Conservation (phyloP, 345 rosid genomes). For the Mercurialis annua region DNA sequence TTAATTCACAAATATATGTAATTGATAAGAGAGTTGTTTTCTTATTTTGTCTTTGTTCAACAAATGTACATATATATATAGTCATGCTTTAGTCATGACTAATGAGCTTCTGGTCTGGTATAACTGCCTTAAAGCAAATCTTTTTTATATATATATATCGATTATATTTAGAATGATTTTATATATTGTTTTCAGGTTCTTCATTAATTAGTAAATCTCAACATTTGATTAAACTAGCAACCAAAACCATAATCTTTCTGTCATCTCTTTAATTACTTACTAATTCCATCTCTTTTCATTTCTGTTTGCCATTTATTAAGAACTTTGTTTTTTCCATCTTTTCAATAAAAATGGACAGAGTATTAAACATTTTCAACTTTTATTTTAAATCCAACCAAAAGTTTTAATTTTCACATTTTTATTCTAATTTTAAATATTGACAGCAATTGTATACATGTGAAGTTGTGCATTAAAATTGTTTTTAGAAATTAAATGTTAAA, state of each 20-base stretch:
- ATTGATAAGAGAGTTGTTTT: neutral
- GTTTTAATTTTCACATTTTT: too few species aligned
- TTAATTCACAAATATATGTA: neutral
- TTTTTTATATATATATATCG: neutral
- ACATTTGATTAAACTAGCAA: neutral
- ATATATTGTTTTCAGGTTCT: neutral
- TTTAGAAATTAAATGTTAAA: too few species aligned
- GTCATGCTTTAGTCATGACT: conserved; percentile 27
- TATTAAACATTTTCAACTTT: too few species aligned
- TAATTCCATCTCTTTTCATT: neutral
- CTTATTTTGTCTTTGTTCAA: conserved; percentile 9
- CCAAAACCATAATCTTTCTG: neutral
- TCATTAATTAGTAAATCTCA: neutral
- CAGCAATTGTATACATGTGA: too few species aligned
- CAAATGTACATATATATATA: too few species aligned
- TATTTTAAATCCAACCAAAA: too few species aligned
- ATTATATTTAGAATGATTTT: neutral
- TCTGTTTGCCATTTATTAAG: too few species aligned
- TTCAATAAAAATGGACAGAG: too few species aligned
- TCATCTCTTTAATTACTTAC: neutral
- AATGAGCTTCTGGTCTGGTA: conserved; percentile 1
- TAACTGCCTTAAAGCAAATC: conserved; percentile 22
- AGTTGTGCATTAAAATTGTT: too few species aligned
- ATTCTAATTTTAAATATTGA: too few species aligned
- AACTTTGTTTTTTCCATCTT: too few species aligned